Evolutionary conservation across 192 early-diverging fungal species (phyloP), one percentile per base, ranked within the genome.

Genomic region (Coemansia asiatica): DNA sequence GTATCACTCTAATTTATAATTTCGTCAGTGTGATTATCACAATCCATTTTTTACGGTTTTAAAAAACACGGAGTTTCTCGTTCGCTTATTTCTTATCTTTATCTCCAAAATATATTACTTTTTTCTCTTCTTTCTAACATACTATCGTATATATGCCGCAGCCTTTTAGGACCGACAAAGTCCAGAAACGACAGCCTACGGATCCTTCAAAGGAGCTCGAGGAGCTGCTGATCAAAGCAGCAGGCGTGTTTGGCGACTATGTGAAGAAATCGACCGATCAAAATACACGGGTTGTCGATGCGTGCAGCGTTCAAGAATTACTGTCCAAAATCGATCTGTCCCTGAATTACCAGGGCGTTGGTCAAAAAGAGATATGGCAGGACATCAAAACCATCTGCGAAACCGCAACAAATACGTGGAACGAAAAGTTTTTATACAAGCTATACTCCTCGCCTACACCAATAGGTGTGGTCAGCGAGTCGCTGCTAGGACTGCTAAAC

Each of bases 361-460:
- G 67, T 0, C 13, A 28, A 27, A 40, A 22, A 10, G 56, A 46
- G 9, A 69, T 81, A 56, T 81, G 78, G 78, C 18, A 63, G 27
- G 78, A 81, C 23, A 58, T 81, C 29, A 66, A n/a, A n/a, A 31
- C 28, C 3, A 38, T 75, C 13, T 70, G 66, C 23, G 55, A 7
- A 0, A n/a, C 65, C 8, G 68, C 79, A 2, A 65, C 75, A 18
- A 82, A 76, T 35, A 82, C 79, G 28, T 90, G 87, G 83, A 90
- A 87, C 69, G 84, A 86, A 6, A 66, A 87, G 23, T 94, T 93
- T 60, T 79, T 94, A 79, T 91, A 91, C 72, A 94, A 93, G 54
- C 83, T 94, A 4, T 94, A 93, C 63, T 86, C 92, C 18, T 85
- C 89, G 25, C 85, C 88, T 0, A 89, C 86, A 13, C 89, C 90